Base-by-base conservation (phyloP, 2,329 filamentous ascomycete species). In the Cladophialophora psammophila region DNA sequence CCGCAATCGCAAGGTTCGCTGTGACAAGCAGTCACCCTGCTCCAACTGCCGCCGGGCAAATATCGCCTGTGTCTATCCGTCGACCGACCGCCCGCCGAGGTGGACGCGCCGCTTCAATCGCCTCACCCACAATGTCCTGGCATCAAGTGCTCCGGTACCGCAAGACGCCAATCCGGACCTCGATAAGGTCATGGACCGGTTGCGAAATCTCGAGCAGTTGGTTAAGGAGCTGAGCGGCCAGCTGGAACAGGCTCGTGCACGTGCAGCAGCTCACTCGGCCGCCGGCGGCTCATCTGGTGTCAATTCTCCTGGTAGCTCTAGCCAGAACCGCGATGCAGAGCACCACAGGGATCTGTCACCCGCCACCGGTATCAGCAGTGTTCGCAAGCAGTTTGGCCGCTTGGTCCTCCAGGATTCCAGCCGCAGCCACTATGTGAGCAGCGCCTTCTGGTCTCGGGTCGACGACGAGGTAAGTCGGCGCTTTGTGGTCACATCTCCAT, bases 1-100 rank as follows among this genome's bases (percentile, higher is more conserved):
- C 67, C 80, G 81, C 36, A 76, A 76, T 56, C 76, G 81, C 53
- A 82, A 82, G 68, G 80, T 83, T 10, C 79, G 80, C 57, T 83
- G 81, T 70, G 81, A 83, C 69, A 83, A 83, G 72, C 75, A 78
- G 52, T 54, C 76, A 36, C 77, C 78, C 9, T 83, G 81, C 71
- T 80, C 79, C 31, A 83, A 83, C 68, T 83, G 81, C 67, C 72
- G 75, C 36, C 82, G 79, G 70, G 78, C 78, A 0, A 78, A 84
- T 53, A 86, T 86, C 68, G 85, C 88, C 64, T 89, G 87, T 74
- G 73, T 88, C 26, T 89, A 87, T 72, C 87, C 87, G 5, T 82
- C 84, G 4, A 86, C 86, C 2, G 87, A 86, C 5, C 80, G 87
- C 67, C 86, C 87, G 10, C 86, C 86, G 36, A 80, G 87, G 64